Conservation (phyloP, 2,329 filamentous ascomycete genomes). For the Domatiomyces globalis region DNA sequence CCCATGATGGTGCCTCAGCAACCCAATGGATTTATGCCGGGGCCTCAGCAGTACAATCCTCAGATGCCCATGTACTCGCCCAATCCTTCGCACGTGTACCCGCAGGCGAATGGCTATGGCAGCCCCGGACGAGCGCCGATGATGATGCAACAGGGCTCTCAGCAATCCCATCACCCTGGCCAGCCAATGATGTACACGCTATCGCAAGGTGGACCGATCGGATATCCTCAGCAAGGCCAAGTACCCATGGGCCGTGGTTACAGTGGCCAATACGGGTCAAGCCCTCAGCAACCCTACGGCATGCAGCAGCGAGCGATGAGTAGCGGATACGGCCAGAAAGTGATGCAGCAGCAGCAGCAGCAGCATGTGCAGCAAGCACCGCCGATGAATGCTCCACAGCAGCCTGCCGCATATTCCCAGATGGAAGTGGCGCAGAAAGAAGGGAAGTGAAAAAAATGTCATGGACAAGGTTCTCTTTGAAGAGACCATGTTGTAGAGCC, state of each 20-base stretch:
- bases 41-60: slow-evolving; percentile 54
- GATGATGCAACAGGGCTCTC: slow-evolving; percentile 91
- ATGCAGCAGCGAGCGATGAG: slow-evolving; percentile 43
- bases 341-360: slow-evolving; percentile 29
- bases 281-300: slow-evolving; percentile 50
- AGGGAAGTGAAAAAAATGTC: slow-evolving; percentile 9
- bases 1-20: slow-evolving; percentile 74
- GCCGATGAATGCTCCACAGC: slow-evolving; percentile 14
- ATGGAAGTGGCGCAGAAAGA: slow-evolving; percentile 12
- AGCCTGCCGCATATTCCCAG: slow-evolving; percentile 12
- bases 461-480: background rate
- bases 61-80: slow-evolving; percentile 75
- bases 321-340: slow-evolving; percentile 40
- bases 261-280: slow-evolving; percentile 50
- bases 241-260: slow-evolving; percentile 49
- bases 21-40: slow-evolving; percentile 55
- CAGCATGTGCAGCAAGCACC: slow-evolving; percentile 20
- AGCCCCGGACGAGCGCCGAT: slow-evolving; percentile 79
- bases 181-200: slow-evolving; percentile 38
- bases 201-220: slow-evolving; percentile 51
- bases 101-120: slow-evolving; percentile 49
- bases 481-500: background rate
- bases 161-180: slow-evolving; percentile 68
- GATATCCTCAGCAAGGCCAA: slow-evolving; percentile 50
- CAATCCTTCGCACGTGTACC: slow-evolving; percentile 56